Conservation (phyloP, 345 rosid genomes). For the Arabidopsis suecica region DNA sequence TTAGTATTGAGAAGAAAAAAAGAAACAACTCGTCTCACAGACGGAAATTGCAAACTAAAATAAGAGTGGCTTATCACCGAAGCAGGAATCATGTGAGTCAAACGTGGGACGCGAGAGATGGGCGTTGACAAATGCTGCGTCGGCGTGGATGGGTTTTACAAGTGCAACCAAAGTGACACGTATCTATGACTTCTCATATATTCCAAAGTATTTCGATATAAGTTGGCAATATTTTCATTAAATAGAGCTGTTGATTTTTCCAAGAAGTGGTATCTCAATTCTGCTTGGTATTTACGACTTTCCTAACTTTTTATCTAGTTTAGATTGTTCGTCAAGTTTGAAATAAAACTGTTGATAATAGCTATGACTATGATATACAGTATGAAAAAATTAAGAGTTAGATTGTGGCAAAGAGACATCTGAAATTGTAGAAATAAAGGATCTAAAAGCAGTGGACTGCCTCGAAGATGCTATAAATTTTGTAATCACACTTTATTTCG, state of each 20-base stretch:
- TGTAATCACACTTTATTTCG: slow-evolving; percentile 33
- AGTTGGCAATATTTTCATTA: not conserved
- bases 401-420: not conserved
- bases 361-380: not conserved
- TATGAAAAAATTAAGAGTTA: not conserved
- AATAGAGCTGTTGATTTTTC: slow-evolving; percentile 24
- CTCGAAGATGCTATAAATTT: slow-evolving; percentile 21
- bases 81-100: slow-evolving; percentile 38
- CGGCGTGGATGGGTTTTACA: slow-evolving; percentile 1
- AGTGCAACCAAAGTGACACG: slow-evolving; percentile 35
- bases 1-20: not conserved
- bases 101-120: slow-evolving; percentile 34
- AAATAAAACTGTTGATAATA: not conserved
- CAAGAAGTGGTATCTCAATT: slow-evolving; percentile 6
- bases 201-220: not conserved
- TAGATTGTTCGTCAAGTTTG: slow-evolving; percentile 21
- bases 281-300: slow-evolving; percentile 24
- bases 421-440: not conserved
- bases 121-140: slow-evolving; percentile 38
- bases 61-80: not conserved
- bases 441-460: slow-evolving; percentile 14
- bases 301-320: not conserved
- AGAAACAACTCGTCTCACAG: not conserved
- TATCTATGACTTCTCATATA: slow-evolving; percentile 16
- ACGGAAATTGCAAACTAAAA: slow-evolving; percentile 4